Base-by-base conservation (phyloP, 345 rosid genomes). In the Erysimum cheiranthoides region DNA sequence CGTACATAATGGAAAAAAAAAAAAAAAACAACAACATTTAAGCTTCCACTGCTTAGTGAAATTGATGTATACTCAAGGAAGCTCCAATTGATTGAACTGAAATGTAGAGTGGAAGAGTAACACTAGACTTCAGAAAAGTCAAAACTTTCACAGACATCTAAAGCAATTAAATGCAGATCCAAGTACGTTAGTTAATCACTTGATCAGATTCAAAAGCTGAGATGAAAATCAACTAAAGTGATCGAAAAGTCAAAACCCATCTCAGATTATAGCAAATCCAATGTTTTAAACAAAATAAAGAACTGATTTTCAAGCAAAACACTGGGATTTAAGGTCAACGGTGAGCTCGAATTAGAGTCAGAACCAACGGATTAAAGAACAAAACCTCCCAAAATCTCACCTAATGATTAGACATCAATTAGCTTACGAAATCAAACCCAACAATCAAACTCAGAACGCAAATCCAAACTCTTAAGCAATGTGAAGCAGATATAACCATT, bases 261-360 rank as follows among this genome's bases (percentile, higher is more conserved):
- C 43, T 76, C 71, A 42, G 43, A 50, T 52, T 31, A 51, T n/a
- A 73, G n/a, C 17, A 57, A 69, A 54, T 31, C 12, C 38, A 47
- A 17, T 27, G 42, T 12, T 47, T 11, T 12, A 35, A 14, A 47
- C 7, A 47, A 21, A 21, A 34, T 4, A 36, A 65, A 56, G 40
- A 66, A 45, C 25, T 43, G 18, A 3, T 57, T 28, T 18, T 56
- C n/a, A 52, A 39, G 38, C 13, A 3, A 27, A 27, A 61, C 27
- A 71, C 45, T 65, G 61, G 58, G 63, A 39, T 64, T 65, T 39
- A 47, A 65, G 67, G 76, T 77, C 72, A 70, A 63, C 21, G 75
- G 28, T 70, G 59, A 54, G 66, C 36, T 56, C 59, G 46, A 30
- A 63, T 36, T 10, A 57, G 61, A 36, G 25, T 39, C 17, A 18